These are phyloP conservation scores for Pseudocercospora eumusae DNA, from an alignment of 2,329 filamentous ascomycete species.

Conservation along the genomic window DNA sequence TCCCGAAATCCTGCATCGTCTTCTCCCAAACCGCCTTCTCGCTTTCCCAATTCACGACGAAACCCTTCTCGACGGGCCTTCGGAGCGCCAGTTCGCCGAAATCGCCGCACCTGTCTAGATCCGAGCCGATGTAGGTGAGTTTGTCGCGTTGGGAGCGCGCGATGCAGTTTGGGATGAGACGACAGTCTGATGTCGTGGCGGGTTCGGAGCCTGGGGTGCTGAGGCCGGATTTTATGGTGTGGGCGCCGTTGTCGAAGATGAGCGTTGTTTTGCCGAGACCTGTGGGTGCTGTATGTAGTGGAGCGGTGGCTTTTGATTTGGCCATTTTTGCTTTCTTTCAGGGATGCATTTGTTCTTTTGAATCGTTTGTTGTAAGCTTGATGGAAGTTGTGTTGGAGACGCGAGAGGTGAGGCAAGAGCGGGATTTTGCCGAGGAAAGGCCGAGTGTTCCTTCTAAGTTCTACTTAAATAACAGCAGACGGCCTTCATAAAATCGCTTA, in stretches of 20 bases:
- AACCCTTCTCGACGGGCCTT: constrained; percentile 89
- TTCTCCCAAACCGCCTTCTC: constrained; percentile 95
- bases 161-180: constrained; percentile 82
- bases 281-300: constrained; percentile 12
- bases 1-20: constrained; percentile 77
- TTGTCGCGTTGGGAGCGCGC: constrained; percentile 74
- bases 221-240: constrained; percentile 88
- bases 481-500: too few species aligned
- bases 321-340: constrained; percentile 17
- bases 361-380: neutral
- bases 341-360: neutral
- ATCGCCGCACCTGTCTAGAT: constrained; percentile 77
- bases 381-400: neutral
- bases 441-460: neutral
- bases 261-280: constrained; percentile 57
- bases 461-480: neutral
- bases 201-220: constrained; percentile 39
- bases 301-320: constrained; percentile 10
- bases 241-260: constrained; percentile 89
- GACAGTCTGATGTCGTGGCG: constrained; percentile 57
- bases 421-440: neutral
- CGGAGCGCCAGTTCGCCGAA: constrained; percentile 87
- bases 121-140: constrained; percentile 75
- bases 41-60: constrained; percentile 93
- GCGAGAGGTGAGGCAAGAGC: neutral